A percentile compares a stretch with the other conserved stretches of the same genome.
Conservation (phyloP, 2,329 filamentous ascomycete species). For the Teratosphaeria epicoccoides region DNA sequence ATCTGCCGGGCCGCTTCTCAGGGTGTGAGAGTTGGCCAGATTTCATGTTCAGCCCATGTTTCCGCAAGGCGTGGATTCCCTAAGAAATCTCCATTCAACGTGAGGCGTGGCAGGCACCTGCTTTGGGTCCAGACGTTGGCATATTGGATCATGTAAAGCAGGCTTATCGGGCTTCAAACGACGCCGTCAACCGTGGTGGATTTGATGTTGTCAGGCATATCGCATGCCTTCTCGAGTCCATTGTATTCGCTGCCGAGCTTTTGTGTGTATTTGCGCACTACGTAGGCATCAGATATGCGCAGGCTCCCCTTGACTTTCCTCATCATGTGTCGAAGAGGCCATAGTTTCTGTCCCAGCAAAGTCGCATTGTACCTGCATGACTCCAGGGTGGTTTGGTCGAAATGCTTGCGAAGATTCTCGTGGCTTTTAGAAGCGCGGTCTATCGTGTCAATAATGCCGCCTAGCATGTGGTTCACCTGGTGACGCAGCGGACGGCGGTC, state of each 20-base stretch:
- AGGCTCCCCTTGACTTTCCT: background rate
- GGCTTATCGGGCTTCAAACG: background rate
- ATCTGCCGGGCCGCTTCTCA: background rate
- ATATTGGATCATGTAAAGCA: background rate
- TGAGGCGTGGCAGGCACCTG: background rate
- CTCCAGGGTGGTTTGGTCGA: background rate
- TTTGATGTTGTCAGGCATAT: background rate
- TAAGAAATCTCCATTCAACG: background rate
- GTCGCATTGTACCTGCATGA: background rate
- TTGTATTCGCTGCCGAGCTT: background rate
- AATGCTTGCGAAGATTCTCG: background rate
- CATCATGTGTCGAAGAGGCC: background rate
- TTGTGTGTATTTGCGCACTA: background rate
- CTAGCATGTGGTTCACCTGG: no score
- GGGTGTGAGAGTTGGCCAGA: background rate
- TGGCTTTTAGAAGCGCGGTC: background rate
- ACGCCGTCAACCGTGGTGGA: background rate
- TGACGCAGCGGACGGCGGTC: no score
- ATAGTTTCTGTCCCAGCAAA: background rate
- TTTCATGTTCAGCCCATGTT: background rate
- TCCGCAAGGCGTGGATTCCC: background rate
- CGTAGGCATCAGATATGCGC: background rate
- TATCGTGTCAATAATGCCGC: no score
- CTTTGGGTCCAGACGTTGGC: background rate
- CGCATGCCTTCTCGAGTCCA: background rate